These are phyloP conservation scores for Podospora tetraspora DNA, from an alignment of 495 filamentous ascomycete genomes.

Conservation along the genomic window DNA sequence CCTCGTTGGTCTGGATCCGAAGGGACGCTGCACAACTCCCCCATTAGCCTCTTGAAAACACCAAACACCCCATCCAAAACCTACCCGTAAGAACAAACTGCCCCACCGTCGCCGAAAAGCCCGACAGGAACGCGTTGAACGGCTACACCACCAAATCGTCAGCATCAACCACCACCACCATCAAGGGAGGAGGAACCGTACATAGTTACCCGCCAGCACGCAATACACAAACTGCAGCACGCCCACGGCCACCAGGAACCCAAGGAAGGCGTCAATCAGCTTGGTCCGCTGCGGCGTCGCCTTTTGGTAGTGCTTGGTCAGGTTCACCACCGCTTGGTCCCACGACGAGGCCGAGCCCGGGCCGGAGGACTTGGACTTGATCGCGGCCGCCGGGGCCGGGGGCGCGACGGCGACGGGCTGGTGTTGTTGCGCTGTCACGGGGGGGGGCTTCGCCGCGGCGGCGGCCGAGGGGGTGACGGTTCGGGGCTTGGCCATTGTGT, in stretches of 20 bases:
- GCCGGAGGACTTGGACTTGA: constrained; percentile 6
- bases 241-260: constrained; percentile 78
- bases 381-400: constrained; percentile 18
- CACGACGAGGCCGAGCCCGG: constrained; percentile 15
- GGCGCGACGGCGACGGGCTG: not conserved
- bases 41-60: constrained; percentile 4
- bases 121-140: constrained; percentile 96
- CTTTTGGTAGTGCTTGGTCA: constrained; percentile 71
- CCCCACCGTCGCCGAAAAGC: constrained; percentile 90
- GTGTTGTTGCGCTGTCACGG: constrained; percentile 13
- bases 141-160: constrained; percentile 38
- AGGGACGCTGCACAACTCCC: constrained; percentile 50
- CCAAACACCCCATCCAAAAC: not conserved
- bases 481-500: constrained; percentile 10
- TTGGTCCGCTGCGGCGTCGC: constrained; percentile 85
- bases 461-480: constrained; percentile 9
- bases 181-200: constrained; percentile 33
- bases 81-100: constrained; percentile 93
- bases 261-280: constrained; percentile 89
- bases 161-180: not conserved
- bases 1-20: constrained; percentile 83
- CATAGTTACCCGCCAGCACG: constrained; percentile 88
- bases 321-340: constrained; percentile 46
- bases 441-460: constrained; percentile 1
- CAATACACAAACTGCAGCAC: constrained; percentile 92